Conservation (phyloP, 345 rosid genomes). For the Citrus medica region DNA sequence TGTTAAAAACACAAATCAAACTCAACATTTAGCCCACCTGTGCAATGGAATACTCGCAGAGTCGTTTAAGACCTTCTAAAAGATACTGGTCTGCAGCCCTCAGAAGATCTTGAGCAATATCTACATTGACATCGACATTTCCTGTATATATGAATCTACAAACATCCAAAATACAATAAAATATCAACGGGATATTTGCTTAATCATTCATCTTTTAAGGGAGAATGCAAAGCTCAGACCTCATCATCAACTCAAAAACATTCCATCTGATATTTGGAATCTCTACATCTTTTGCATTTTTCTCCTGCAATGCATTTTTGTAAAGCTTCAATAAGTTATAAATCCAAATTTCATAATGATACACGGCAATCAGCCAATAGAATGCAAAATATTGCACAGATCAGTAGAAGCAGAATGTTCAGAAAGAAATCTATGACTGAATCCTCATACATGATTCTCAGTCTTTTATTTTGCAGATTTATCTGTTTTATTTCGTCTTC, state of each 20-base stretch:
- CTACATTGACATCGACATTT: conserved; percentile 35
- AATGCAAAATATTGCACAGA: background rate
- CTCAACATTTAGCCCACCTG: conserved; percentile 36
- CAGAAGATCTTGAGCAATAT: conserved; percentile 68
- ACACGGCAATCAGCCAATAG: background rate
- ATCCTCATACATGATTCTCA: background rate
- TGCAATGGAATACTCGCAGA: conserved; percentile 63
- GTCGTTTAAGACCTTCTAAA: conserved; percentile 66
- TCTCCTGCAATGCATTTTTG: conserved; percentile 46
- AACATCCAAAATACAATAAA: conserved; percentile 3
- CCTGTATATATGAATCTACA: conserved; percentile 75
- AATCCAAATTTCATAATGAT: background rate
- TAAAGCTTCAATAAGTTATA: background rate
- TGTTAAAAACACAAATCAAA: background rate
- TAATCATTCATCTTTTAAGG: background rate
- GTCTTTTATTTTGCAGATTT: background rate
- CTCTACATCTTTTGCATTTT: conserved; percentile 62
- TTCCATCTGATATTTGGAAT: conserved; percentile 78
- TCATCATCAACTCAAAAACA: conserved; percentile 78
- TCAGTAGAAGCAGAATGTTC: background rate
- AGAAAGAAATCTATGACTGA: background rate
- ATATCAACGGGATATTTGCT: conserved; percentile 1
- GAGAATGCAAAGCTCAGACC: conserved; percentile 24
- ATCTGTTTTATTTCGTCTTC: background rate
- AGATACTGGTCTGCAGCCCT: conserved; percentile 87